Evolutionary conservation across 2,329 filamentous ascomycete species (phyloP).

Genomic region (Apiospora sp.): DNA sequence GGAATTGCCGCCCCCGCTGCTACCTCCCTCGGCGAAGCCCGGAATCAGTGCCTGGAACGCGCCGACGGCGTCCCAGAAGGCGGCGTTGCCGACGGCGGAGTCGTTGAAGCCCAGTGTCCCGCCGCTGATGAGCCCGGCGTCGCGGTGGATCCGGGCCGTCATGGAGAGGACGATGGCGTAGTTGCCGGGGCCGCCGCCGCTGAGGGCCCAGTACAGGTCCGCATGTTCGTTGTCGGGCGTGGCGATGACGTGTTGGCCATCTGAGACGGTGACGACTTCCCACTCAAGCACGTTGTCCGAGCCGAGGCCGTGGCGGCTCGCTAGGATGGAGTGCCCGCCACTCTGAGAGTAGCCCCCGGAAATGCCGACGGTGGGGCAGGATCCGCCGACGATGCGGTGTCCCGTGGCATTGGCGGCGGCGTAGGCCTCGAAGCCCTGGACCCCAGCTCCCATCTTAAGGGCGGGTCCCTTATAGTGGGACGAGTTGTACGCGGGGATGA

Average conservation of each 20-base stretch:
- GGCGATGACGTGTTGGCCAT: slow-evolving; percentile 45
- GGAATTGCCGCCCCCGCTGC: slow-evolving; percentile 28
- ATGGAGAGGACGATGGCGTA: slow-evolving; percentile 58
- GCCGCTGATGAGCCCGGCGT: slow-evolving; percentile 35
- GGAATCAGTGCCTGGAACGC: slow-evolving; percentile 21
- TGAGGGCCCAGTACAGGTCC: slow-evolving; percentile 63
- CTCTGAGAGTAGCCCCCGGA: slow-evolving; percentile 57
- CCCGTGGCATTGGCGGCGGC: slow-evolving; percentile 32
- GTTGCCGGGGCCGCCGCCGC: slow-evolving; percentile 57
- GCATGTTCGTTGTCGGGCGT: slow-evolving; percentile 48
- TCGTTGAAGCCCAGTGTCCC: background rate
- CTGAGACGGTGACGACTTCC: slow-evolving; percentile 30
- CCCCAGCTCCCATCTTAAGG: slow-evolving; percentile 37
- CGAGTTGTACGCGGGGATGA: slow-evolving; percentile 36
- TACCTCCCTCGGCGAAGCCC: slow-evolving; percentile 15
- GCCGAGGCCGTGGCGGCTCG: slow-evolving; percentile 50
- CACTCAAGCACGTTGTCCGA: slow-evolving; percentile 51
- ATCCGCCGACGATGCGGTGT: slow-evolving; percentile 49
- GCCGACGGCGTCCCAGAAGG: slow-evolving; percentile 25
- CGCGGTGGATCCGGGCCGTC: slow-evolving; percentile 54
- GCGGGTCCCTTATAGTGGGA: slow-evolving; percentile 37
- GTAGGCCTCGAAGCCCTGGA: slow-evolving; percentile 35
- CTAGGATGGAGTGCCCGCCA: slow-evolving; percentile 51
- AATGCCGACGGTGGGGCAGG: slow-evolving; percentile 47
- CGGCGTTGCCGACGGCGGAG: background rate